phyloP scores from a whole-genome alignment of 2,329 filamentous ascomycete species.

The Aspergillus niger region DNA sequence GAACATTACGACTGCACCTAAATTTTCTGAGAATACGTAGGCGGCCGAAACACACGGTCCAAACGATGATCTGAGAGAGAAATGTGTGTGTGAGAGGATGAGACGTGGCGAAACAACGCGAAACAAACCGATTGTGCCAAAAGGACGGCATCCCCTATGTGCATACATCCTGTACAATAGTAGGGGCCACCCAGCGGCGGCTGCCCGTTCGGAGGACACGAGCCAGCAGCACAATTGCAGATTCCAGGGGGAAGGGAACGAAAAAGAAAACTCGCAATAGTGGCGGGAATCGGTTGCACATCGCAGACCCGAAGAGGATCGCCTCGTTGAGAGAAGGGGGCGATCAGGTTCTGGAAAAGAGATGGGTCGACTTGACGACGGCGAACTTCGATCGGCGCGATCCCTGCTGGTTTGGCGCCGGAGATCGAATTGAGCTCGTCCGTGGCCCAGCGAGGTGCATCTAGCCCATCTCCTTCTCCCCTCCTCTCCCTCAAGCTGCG shows the following conservation, averaged over 20 bases:
- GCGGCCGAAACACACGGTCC: constrained; percentile 2
- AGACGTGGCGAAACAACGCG: neutral
- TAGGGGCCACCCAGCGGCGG: neutral
- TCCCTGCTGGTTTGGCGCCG: constrained; percentile 12
- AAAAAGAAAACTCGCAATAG: constrained; percentile 1
- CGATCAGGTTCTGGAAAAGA: constrained; percentile 27
- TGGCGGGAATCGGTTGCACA: constrained; percentile 4
- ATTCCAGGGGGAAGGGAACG: constrained; percentile 8
- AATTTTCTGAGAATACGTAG: neutral
- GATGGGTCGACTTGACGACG: constrained; percentile 19
- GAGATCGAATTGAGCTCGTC: constrained; percentile 7
- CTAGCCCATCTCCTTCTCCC: neutral
- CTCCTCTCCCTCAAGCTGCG: constrained; percentile 7
- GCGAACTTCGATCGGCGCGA: constrained; percentile 18
- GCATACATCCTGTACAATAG: neutral
- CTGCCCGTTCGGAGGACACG: constrained; percentile 4
- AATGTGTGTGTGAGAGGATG: neutral
- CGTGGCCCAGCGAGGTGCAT: constrained; percentile 8
- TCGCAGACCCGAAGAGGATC: constrained; percentile 6
- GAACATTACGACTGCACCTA: neutral
- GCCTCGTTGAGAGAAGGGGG: constrained; percentile 22
- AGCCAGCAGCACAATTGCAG: constrained; percentile 5
- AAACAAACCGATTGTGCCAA: constrained; percentile 5
- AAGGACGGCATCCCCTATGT: neutral
- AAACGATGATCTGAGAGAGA: neutral